Percentiles rank a stretch among this genome's conserved stretches.
Conservation (phyloP, 306 rosid genomes). For the Ormosia semicastrata region DNA sequence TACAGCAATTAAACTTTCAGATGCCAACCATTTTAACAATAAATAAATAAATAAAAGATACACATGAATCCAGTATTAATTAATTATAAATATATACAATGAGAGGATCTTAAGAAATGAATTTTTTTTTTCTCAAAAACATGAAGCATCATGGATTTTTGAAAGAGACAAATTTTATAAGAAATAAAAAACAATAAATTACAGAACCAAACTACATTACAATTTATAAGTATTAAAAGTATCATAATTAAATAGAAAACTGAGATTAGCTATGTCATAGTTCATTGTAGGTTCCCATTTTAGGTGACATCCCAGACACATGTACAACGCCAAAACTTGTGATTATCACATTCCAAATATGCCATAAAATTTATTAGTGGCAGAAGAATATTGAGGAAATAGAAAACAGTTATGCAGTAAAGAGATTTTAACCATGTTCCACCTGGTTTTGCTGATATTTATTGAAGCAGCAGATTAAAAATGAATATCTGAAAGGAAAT, state of each 20-base stretch:
- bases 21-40: slow-evolving; percentile 15
- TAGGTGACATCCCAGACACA: neutral
- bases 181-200: neutral
- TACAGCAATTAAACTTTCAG: slow-evolving; percentile 18
- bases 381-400: neutral
- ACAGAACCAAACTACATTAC: neutral
- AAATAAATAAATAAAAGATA: neutral
- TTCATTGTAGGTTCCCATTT: neutral
- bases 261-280: slow-evolving; percentile 9
- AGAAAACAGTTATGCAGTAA: neutral
- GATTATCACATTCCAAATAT: neutral
- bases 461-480: neutral
- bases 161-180: neutral
- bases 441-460: neutral
- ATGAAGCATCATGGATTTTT: neutral
- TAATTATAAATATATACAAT: neutral
- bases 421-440: slow-evolving; percentile 16
- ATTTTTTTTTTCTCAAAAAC: neutral
- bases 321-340: neutral
- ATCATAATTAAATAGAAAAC: neutral
- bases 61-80: neutral
- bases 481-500: slow-evolving; percentile 3
- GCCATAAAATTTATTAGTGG: neutral
- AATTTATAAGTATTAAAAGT: neutral
- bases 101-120: neutral